phyloP scores from a whole-genome alignment of 2,329 filamentous ascomycete species.

The Ascochyta lentis region DNA sequence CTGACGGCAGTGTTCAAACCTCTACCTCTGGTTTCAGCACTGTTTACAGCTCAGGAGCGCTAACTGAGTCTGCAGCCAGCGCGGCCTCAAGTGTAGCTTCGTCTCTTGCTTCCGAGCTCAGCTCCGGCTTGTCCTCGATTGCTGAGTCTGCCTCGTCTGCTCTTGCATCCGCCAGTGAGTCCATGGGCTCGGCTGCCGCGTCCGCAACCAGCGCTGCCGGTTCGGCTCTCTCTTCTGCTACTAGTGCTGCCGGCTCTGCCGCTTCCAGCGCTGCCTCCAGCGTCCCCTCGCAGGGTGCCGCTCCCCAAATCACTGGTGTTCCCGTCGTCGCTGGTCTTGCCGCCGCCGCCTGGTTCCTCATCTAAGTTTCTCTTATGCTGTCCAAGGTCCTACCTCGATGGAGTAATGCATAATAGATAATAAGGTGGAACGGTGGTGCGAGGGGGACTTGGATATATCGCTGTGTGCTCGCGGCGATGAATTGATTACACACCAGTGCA shows the following conservation, averaged over 20 bases:
- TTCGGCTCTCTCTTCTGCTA: constrained; percentile 20
- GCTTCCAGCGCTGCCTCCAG: constrained; percentile 17
- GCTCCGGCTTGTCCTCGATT: constrained; percentile 8
- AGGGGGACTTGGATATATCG: constrained; percentile 34
- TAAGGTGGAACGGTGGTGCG: constrained; percentile 16
- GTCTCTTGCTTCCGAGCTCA: constrained; percentile 22
- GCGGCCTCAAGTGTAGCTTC: constrained; percentile 22
- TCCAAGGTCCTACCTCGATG: constrained; percentile 30
- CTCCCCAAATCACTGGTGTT: constrained; percentile 45
- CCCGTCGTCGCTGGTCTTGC: constrained; percentile 47
- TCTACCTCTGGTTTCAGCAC: constrained; percentile 36
- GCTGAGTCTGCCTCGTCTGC: constrained; percentile 21
- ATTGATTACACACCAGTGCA: constrained; percentile 21
- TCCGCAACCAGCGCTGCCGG: constrained; percentile 20
- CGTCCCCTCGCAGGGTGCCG: constrained; percentile 25
- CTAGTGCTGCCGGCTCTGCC: constrained; percentile 23
- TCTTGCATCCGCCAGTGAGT: constrained; percentile 18
- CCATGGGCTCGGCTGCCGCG: constrained; percentile 17
- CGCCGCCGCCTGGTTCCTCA: constrained; percentile 46
- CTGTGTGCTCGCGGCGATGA: constrained; percentile 21
- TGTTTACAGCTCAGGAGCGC: constrained; percentile 21
- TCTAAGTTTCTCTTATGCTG: constrained; percentile 38
- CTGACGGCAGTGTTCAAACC: constrained; percentile 27
- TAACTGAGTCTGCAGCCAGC: constrained; percentile 20
- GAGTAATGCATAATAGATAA: constrained; percentile 45